These are phyloP conservation scores for Stagonosporopsis rhizophila DNA, from an alignment of 2,329 filamentous ascomycete genomes.

Conservation along the genomic window DNA sequence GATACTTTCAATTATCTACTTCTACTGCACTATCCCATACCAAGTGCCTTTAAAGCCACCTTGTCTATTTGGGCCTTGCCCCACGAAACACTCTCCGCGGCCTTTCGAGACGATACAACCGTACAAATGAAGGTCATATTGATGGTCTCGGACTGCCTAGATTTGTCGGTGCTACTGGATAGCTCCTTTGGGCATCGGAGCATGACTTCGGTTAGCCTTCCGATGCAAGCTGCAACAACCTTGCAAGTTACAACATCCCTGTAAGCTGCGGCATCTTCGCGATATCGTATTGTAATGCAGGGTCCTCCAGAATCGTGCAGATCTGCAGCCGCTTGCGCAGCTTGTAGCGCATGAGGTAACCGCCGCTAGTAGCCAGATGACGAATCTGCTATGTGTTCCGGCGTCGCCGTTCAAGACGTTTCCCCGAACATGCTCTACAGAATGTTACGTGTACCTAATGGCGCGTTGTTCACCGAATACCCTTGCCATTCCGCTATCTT, in stretches of 20 bases:
- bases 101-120: neutral
- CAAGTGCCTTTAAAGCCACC: neutral
- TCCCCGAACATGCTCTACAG: neutral
- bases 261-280: neutral
- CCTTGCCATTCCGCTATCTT: neutral
- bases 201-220: slow-evolving; percentile 1
- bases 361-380: neutral
- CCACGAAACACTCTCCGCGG: neutral
- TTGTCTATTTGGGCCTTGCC: neutral
- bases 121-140: neutral
- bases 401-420: neutral
- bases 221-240: neutral
- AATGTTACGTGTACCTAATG: neutral
- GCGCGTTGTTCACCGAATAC: neutral
- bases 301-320: neutral
- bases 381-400: neutral
- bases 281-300: slow-evolving; percentile 1
- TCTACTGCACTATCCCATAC: neutral
- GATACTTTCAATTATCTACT: neutral
- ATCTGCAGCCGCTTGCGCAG: neutral
- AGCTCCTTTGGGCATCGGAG: slow-evolving; percentile 11
- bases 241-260: neutral
- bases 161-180: slow-evolving; percentile 5
- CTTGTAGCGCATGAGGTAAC: neutral
- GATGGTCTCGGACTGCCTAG: neutral